A percentile compares a stretch with the other conserved stretches of the same genome.
These are phyloP conservation scores for Medicago lupulina DNA, from an alignment of 306 rosid genomes.

Conservation along the genomic window DNA sequence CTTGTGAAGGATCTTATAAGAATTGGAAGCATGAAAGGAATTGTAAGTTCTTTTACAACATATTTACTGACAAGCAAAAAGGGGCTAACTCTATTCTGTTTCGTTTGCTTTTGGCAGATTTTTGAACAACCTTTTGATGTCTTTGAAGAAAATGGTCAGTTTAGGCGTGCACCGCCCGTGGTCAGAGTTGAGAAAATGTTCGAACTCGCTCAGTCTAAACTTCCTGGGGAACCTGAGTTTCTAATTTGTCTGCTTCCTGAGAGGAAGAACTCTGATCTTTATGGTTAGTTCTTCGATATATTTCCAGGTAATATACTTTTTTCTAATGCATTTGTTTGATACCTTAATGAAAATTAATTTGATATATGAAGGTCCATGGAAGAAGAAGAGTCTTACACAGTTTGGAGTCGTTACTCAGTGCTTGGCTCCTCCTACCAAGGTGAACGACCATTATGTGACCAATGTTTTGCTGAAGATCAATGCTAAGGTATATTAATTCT, in stretches of 20 bases:
- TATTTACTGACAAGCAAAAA: background rate
- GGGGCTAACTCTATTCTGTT: background rate
- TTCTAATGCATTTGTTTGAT: too few relatives aligned
- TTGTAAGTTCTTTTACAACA: slow-evolving; percentile 58
- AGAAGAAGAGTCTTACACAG: slow-evolving; percentile 69
- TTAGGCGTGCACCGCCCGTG: slow-evolving; percentile 77
- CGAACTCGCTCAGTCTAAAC: slow-evolving; percentile 62
- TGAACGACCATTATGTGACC: slow-evolving; percentile 83
- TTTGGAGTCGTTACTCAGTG: slow-evolving; percentile 84
- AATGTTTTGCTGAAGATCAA: slow-evolving; percentile 85
- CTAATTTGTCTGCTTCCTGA: slow-evolving; percentile 89
- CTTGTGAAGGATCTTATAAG: slow-evolving; percentile 71
- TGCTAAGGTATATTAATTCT: slow-evolving; percentile 68
- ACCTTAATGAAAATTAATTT: background rate
- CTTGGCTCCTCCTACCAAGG: slow-evolving; percentile 64
- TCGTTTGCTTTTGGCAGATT: slow-evolving; percentile 43
- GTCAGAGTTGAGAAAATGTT: slow-evolving; percentile 89
- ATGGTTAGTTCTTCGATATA: slow-evolving; percentile 57
- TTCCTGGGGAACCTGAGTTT: slow-evolving; percentile 78
- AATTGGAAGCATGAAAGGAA: slow-evolving; percentile 80
- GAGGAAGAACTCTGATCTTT: slow-evolving; percentile 86
- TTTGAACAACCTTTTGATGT: slow-evolving; percentile 63
- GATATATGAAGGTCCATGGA: slow-evolving; percentile 80
- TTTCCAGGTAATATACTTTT: background rate
- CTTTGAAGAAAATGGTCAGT: slow-evolving; percentile 46